A percentile compares a stretch with the other conserved stretches of the same genome.
Evolutionary conservation across 495 filamentous ascomycete species (phyloP).

Genomic region (Tetracladium setigerum): DNA sequence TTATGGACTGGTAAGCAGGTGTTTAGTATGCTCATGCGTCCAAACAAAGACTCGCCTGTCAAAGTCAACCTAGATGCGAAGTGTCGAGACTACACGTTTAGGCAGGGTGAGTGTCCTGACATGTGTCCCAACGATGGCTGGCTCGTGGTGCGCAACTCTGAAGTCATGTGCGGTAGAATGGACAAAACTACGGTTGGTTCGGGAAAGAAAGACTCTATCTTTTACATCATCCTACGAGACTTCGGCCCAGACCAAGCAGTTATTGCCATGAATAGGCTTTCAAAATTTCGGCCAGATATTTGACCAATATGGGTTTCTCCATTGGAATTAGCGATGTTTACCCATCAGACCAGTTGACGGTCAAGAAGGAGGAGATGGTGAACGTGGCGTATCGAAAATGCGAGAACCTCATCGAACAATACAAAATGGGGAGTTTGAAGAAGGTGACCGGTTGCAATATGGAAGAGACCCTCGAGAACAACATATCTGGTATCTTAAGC

Average conservation of each 20-base stretch:
- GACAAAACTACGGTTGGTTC: constrained; percentile 93
- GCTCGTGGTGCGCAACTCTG: constrained; percentile 89
- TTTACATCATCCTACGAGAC: constrained; percentile 92
- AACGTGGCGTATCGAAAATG: constrained; percentile 71
- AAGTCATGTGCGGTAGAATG: constrained; percentile 97
- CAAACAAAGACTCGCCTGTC: constrained; percentile 71
- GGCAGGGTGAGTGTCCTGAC: constrained; percentile 51
- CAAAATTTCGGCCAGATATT: constrained; percentile 84
- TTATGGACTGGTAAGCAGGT: constrained; percentile 98
- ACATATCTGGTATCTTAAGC: constrained; percentile 83
- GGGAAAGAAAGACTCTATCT: constrained; percentile 95
- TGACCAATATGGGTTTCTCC: constrained; percentile 88
- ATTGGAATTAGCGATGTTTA: constrained; percentile 94
- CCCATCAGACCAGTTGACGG: constrained; percentile 58
- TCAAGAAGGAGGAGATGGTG: constrained; percentile 67
- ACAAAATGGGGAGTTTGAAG: constrained; percentile 67
- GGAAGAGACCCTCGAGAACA: constrained; percentile 85
- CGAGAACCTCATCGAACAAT: constrained; percentile 76
- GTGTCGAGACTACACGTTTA: constrained; percentile 69
- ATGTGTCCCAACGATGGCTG: constrained; percentile 79
- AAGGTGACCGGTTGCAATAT: constrained; percentile 85
- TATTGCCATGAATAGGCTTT: constrained; percentile 86
- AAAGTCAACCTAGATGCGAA: constrained; percentile 89
- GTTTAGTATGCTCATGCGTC: constrained; percentile 91
- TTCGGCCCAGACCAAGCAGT: constrained; percentile 86